Evolutionary conservation across 176 grass and related monocot genomes (phyloP).

Genomic region (Lolium multiflorum): DNA sequence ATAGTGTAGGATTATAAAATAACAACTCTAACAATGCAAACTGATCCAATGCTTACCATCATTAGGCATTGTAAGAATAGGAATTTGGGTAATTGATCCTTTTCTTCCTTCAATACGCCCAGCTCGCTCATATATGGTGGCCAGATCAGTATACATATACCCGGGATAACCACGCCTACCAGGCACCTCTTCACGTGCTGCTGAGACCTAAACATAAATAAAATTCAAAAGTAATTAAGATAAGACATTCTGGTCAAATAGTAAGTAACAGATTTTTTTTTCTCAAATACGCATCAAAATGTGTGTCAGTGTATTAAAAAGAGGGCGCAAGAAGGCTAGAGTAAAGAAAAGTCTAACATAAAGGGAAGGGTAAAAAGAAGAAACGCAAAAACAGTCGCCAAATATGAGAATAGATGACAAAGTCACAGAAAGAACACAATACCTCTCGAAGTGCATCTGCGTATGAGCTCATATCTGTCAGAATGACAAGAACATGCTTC

Average conservation of each 20-base stretch:
- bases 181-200: slow-evolving; percentile 91
- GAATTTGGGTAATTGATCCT: slow-evolving; percentile 94
- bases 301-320: not conserved
- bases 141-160: slow-evolving; percentile 97
- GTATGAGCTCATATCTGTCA: slow-evolving; percentile 97
- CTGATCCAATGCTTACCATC: slow-evolving; percentile 59
- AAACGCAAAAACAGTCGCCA: not conserved
- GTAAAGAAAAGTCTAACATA: not conserved
- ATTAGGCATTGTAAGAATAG: slow-evolving; percentile 97
- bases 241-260: not conserved
- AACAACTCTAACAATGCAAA: slow-evolving; percentile 29
- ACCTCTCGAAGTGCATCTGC: slow-evolving; percentile 97
- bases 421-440: slow-evolving; percentile 17
- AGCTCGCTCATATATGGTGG: slow-evolving; percentile 94
- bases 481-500: slow-evolving; percentile 92
- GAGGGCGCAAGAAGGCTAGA: not conserved
- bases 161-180: slow-evolving; percentile 98
- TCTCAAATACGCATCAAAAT: not conserved
- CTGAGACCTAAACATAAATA: slow-evolving; percentile 70
- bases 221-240: not conserved
- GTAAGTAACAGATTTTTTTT: not conserved
- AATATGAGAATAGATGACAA: slow-evolving; percentile 17
- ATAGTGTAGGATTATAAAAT: not conserved
- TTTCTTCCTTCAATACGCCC: slow-evolving; percentile 95
- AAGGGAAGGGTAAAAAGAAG: not conserved